Base-by-base conservation (phyloP, 345 rosid species). In the Salix suchowensis region DNA sequence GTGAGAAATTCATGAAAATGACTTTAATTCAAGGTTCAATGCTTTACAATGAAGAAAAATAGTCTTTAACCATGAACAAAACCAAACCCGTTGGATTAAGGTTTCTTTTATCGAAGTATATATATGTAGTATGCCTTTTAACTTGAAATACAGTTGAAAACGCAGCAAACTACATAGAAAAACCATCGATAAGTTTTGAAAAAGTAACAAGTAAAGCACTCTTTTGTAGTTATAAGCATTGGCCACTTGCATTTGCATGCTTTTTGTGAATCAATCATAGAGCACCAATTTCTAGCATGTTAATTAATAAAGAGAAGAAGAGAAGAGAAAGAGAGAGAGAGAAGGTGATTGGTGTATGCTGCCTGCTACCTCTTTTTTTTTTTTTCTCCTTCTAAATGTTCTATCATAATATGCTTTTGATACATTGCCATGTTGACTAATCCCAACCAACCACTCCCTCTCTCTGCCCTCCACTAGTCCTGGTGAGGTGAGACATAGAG, bases 341-440 rank as follows among this genome's bases (percentile, higher is more conserved):
- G 5, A 18, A 5, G 19, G 9, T 54, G 24, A 55, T 55, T 65
- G 19, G 18, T 68, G 24, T 8, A 7, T 30, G 50, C 70, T 36
- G 15, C 40, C 32, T 64, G 52, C 68, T 50, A 61, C 37, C 37
- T 71, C 68, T 16, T 11, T 72, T 11, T 72, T 32, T 21, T 73
- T 71, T 40, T 2, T 4, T 55, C n/a, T 60, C 37, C 24, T 18
- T 50, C 67, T 55, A 79, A 81, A 61, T 14, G 75, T 39, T 65
- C 72, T 24, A 80, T 85, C 79, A 82, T 80, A 61, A 65, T 76
- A 72, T 77, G 79, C 82, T 72, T 77, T 78, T 83, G 78, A 84
- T 83, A 34, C 74, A 85, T 82, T 85, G 69, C 84, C 73, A 81
- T 71, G 82, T 82, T 88, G 90, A 88, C 87, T 85, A 81, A 83